Conservation (phyloP, 2,329 filamentous ascomycete species). For the Alternaria novae-zelandiae region DNA sequence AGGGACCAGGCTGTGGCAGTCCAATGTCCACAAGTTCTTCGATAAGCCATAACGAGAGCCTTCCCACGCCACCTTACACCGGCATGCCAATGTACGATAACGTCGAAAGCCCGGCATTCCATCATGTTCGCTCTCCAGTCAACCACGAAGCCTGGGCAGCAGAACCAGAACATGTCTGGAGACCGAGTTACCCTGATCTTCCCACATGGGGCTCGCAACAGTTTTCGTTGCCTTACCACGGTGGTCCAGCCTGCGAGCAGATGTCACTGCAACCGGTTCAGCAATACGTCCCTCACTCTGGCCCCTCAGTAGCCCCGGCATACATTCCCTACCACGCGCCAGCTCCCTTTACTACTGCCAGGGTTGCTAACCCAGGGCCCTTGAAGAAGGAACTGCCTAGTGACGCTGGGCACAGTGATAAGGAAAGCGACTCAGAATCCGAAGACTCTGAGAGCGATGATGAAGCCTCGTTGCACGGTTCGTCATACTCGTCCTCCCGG, state of each 20-base stretch:
- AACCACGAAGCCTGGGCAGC: background rate
- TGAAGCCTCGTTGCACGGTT: background rate
- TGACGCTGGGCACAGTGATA: background rate
- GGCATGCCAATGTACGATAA: constrained; percentile 1
- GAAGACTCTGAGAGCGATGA: background rate
- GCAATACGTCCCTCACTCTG: background rate
- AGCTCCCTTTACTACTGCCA: background rate
- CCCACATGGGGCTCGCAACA: constrained; percentile 3
- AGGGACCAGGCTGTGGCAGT: constrained; percentile 9
- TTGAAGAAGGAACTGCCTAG: background rate
- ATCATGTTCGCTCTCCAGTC: background rate
- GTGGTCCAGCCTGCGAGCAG: background rate
- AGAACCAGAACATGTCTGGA: constrained; percentile 4
- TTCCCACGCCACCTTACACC: constrained; percentile 16
- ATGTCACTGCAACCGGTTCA: background rate
- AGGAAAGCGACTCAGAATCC: background rate
- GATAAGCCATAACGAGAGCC: constrained; percentile 14
- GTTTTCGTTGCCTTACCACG: background rate
- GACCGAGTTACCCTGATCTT: background rate
- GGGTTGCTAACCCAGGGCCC: background rate
- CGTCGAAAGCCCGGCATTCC: background rate
- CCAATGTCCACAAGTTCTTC: constrained; percentile 21
- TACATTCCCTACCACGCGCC: background rate
- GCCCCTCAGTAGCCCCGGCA: background rate
- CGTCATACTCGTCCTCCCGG: background rate